A percentile compares a stretch with the other conserved stretches of the same genome.
Evolutionary conservation across 441 rosid genomes (phyloP).

Genomic region (Rhodomyrtus psidioides): DNA sequence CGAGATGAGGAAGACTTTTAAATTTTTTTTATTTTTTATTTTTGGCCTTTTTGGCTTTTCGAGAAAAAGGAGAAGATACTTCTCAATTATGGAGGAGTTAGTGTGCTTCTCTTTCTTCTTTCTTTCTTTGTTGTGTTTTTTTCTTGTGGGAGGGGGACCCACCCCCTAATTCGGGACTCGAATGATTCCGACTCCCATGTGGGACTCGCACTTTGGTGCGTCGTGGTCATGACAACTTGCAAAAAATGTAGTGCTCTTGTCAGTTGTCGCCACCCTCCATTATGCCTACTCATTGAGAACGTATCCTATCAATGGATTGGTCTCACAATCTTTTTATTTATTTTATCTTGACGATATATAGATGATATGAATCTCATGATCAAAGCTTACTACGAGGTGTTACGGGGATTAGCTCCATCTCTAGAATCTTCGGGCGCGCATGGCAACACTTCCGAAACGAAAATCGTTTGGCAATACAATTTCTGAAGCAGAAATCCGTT

Average conservation of each 20-base stretch:
- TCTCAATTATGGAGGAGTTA: not conserved
- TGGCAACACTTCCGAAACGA: too few relatives aligned
- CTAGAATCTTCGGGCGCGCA: too few relatives aligned
- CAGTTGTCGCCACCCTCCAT: not conserved
- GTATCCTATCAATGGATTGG: not conserved
- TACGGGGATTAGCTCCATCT: not conserved
- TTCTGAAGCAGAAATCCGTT: too few relatives aligned
- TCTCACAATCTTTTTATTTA: not conserved
- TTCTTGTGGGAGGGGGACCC: not conserved
- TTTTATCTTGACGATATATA: not conserved
- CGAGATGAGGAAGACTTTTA: not conserved
- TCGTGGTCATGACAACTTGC: not conserved
- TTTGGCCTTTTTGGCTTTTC: not conserved
- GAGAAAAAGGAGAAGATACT: not conserved
- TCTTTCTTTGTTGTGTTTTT: not conserved
- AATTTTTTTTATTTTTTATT: too few relatives aligned
- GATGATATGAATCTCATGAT: not conserved
- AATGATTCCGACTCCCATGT: not conserved
- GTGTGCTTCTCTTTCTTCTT: not conserved
- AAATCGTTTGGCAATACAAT: too few relatives aligned
- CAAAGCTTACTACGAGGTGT: accelerated
- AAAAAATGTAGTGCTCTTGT: not conserved
- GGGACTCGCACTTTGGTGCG: not conserved
- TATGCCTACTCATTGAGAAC: not conserved
- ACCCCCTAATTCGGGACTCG: not conserved